Evolutionary conservation across 1,284 basidiomycete genomes (phyloP), one percentile per base, ranked within the genome.

Genomic region (Sporisorium graminicola): DNA sequence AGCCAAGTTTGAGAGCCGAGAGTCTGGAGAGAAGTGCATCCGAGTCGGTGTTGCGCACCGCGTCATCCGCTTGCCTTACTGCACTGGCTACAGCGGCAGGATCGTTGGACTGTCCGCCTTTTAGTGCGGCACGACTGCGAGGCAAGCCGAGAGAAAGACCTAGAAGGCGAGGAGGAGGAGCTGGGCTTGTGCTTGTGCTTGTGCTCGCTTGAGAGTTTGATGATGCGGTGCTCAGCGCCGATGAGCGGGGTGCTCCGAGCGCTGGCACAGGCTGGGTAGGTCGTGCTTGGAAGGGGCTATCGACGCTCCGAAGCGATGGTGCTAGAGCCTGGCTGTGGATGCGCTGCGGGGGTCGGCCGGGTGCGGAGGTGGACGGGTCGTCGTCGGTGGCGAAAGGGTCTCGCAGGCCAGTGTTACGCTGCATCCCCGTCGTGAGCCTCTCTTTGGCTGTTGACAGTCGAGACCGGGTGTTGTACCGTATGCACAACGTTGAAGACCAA

Each of bases 21-120:
- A 94, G 87, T 18, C 95, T 89, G 10, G 94, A 91, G 2, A 90
- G 86, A 0, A 91, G 89, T 0, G 93, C 92, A 81, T 93, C 92
- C 40, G 88, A 87, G 85, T 94, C 92, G 0, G 92, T 94, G 24
- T 88, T 88, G 33, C 92, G 89, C 35, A 92, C 88, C 3, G 92
- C 90, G 35, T 88, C 88, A 83, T 93, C 91, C 1, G 86, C 74
- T 53, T 75, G 67, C 26, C 9, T 49, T 14, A 24, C 31, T 46
- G n/a, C 40, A 5, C 53, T 37, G 3, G 44, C 10, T 22, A 22
- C 26, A 22, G 9, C 27, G 16, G 35, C n/a, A 16, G 49, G 24
- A 5, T 40, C 22, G 10, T 50, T 37, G 24, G 37, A 5, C 1
- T 50, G 55, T 8, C 26, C 49, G 16, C 18, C 3, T 12, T 49